Base-by-base conservation (phyloP, 2,329 filamentous ascomycete species). In the Lasiodiplodia theobromae region DNA sequence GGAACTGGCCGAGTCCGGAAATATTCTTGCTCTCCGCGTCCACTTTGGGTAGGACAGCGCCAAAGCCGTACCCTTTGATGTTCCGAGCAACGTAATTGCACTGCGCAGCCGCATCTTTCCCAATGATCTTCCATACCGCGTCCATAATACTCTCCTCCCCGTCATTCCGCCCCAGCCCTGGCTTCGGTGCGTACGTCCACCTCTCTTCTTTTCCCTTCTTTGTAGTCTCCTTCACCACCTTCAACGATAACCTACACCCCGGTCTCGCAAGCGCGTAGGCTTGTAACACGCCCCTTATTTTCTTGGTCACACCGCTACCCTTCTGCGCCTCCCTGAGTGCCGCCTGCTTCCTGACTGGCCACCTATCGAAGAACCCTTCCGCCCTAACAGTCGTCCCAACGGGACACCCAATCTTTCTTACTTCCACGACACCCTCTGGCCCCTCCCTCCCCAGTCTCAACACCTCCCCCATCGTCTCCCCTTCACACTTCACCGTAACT, bases 311-410 rank as follows among this genome's bases (percentile, higher is more conserved):
- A 2, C 44, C 44, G 5, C 44, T 16, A 4, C 81, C 85, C 74
- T 87, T 91, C 2, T 82, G 73, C 3, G 86, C 82, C n/a, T 88
- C 83, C 73, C 89, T 91, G 38, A 88, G 71, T 14, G 85, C 82
- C 5, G 83, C 78, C 72, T 89, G 86, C 71, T 85, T 86, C 40
- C 92, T 86, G 8, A 93, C 90, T 0, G 90, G 91, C 23, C 91
- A 76, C 21, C 78, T 78, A 5, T 84, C 80, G 74, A 93, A 89
- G 40, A 94, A 82, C 28, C 86, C 82, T 4, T 82, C 81, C 18
- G 89, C 85, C 62, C 83, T 85, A 38, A 94, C 86, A 1, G 88
- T 91, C 0, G 91, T 94, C 28, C 92, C 92, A n/a, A 89, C 80
- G 0, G 89, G 86, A 60, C 88, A 86, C 5, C 88, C 86, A 21